Evolutionary conservation across 805 yeast genomes (phyloP).

Genomic region (Yamadazyma takamatsuzukensis): DNA sequence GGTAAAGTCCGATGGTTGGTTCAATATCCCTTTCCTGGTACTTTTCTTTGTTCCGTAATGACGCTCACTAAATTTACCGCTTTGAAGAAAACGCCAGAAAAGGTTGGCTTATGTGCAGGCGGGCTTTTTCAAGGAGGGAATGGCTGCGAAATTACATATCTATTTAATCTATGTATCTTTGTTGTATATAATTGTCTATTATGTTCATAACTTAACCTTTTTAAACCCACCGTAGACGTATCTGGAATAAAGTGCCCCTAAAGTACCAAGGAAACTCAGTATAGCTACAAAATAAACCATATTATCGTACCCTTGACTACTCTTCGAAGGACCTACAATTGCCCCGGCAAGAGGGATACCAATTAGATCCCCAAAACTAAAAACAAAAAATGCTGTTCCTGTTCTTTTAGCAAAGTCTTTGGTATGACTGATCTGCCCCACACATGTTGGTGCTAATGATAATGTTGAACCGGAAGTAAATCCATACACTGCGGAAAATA

Average conservation of each 20-base stretch:
- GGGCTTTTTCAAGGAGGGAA: constrained; percentile 6
- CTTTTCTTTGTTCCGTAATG: no score
- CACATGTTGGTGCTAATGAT: constrained; percentile 22
- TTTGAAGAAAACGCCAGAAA: neutral
- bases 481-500: constrained; percentile 24
- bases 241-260: constrained; percentile 18
- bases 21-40: no score
- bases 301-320: constrained; percentile 12
- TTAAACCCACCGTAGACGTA: constrained; percentile 20
- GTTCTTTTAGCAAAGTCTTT: constrained; percentile 22
- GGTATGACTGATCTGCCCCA: constrained; percentile 23
- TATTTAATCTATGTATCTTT: no score
- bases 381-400: constrained; percentile 25
- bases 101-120: neutral
- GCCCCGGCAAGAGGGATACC: constrained; percentile 30
- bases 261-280: constrained; percentile 18
- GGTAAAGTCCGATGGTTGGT: no score
- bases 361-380: constrained; percentile 25
- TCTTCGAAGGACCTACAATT: constrained; percentile 12
- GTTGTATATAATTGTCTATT: no score
- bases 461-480: constrained; percentile 26
- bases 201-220: constrained; percentile 3
- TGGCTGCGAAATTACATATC: no score
- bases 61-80: neutral
- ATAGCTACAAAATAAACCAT: constrained; percentile 22